phyloP scores from a whole-genome alignment of 2,329 filamentous ascomycete genomes.

The Colletotrichum lupini region DNA sequence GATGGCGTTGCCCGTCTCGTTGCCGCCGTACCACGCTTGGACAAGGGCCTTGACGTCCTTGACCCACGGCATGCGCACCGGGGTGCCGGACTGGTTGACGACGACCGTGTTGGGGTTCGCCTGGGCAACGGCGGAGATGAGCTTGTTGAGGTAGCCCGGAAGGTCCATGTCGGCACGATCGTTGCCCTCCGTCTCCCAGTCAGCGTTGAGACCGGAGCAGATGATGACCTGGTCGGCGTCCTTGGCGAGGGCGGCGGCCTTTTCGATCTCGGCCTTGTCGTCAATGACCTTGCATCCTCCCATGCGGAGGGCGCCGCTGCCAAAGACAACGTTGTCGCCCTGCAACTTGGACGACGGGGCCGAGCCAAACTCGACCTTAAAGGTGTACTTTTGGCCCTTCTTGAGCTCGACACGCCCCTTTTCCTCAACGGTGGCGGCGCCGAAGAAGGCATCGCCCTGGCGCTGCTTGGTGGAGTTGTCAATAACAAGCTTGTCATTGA shows the following conservation, averaged over 20 bases:
- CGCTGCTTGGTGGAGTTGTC: slow-evolving; percentile 74
- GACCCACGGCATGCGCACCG: slow-evolving; percentile 74
- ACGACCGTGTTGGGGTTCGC: slow-evolving; percentile 74
- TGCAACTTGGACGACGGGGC: slow-evolving; percentile 67
- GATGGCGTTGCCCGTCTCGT: slow-evolving; percentile 79
- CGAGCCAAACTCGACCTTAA: slow-evolving; percentile 70
- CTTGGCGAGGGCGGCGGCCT: slow-evolving; percentile 75
- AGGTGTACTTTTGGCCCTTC: slow-evolving; percentile 67
- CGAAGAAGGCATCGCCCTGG: slow-evolving; percentile 73
- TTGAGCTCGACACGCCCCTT: slow-evolving; percentile 67
- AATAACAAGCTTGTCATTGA: slow-evolving; percentile 71
- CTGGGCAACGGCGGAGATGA: slow-evolving; percentile 74
- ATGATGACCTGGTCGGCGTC: slow-evolving; percentile 82
- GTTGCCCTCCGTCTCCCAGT: slow-evolving; percentile 79
- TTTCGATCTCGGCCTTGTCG: slow-evolving; percentile 68
- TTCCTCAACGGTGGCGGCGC: slow-evolving; percentile 72
- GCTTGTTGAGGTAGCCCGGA: slow-evolving; percentile 73
- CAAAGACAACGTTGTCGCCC: slow-evolving; percentile 62
- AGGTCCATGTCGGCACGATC: slow-evolving; percentile 80
- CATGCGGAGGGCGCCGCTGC: slow-evolving; percentile 70
- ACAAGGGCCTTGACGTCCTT: slow-evolving; percentile 64
- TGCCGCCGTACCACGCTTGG: slow-evolving; percentile 83
- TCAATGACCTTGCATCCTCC: slow-evolving; percentile 70
- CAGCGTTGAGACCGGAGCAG: slow-evolving; percentile 77
- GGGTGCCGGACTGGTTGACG: slow-evolving; percentile 78